Evolutionary conservation across 768 basidiomycete species (phyloP).

Genomic region (Sarcodon aspratus): DNA sequence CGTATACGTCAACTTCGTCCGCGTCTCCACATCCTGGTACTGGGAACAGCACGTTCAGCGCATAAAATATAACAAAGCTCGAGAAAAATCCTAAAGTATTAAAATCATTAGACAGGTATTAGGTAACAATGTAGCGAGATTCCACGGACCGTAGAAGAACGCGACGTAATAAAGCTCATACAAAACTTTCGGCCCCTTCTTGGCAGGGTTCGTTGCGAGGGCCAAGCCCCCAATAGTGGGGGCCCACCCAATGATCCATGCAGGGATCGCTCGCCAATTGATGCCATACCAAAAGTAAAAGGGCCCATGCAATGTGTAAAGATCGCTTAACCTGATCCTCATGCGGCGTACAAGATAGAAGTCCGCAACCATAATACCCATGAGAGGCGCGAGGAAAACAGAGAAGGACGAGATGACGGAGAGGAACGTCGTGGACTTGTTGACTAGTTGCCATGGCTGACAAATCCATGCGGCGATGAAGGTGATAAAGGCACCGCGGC

Average conservation of each 20-base stretch:
- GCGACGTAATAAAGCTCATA: slow-evolving; percentile 6
- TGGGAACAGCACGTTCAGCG: slow-evolving; percentile 10
- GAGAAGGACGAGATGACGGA: slow-evolving; percentile 29
- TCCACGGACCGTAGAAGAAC: slow-evolving; percentile 4
- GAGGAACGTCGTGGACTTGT: slow-evolving; percentile 21
- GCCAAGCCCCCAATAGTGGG: slow-evolving; percentile 2
- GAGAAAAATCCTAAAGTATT: slow-evolving; percentile 1
- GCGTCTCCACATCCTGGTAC: slow-evolving; percentile 8
- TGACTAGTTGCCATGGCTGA: slow-evolving; percentile 32
- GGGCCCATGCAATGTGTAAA: slow-evolving; percentile 11
- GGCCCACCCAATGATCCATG: slow-evolving; percentile 12
- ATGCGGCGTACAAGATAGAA: slow-evolving; percentile 12
- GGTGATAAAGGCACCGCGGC: slow-evolving; percentile 28
- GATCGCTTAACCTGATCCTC: slow-evolving; percentile 10
- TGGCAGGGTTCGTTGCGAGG: neutral
- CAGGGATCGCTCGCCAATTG: slow-evolving; percentile 12
- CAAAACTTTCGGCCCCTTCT: slow-evolving; percentile 1
- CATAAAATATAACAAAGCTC: slow-evolving; percentile 4
- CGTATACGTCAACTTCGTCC: slow-evolving; percentile 12
- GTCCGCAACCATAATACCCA: slow-evolving; percentile 27
- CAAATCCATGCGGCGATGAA: slow-evolving; percentile 29
- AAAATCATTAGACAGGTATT: neutral
- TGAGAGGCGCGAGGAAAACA: slow-evolving; percentile 33
- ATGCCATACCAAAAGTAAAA: slow-evolving; percentile 13
- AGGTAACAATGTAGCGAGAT: neutral